Evolutionary conservation across 192 early-diverging fungal species (phyloP).

Genomic region (Backusella psychrophila): DNA sequence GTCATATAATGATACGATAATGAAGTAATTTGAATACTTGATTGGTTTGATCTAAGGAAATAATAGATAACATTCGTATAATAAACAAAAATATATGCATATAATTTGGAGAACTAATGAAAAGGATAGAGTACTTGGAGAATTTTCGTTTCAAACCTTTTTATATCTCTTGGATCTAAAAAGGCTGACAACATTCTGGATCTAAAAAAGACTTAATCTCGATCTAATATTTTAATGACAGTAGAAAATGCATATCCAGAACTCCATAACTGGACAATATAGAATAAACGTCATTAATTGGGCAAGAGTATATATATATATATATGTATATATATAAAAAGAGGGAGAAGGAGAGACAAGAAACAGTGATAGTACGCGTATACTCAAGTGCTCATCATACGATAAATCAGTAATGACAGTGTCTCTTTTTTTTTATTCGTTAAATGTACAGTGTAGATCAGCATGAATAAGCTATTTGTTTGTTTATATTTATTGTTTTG

Average conservation of each 20-base stretch:
- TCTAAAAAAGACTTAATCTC: too few relatives aligned
- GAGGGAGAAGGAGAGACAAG: neutral
- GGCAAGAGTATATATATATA: too few relatives aligned
- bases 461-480: slow-evolving; percentile 1
- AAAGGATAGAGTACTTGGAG: neutral
- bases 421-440: neutral
- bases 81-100: neutral
- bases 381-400: neutral
- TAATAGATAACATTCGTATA: neutral
- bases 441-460: neutral
- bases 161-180: neutral
- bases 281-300: neutral
- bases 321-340: too few relatives aligned
- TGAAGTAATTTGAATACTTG: neutral
- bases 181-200: neutral
- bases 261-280: neutral
- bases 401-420: neutral
- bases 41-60: neutral
- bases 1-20: neutral
- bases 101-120: neutral
- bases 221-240: neutral
- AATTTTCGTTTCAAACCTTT: neutral
- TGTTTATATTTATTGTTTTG: slow-evolving; percentile 5
- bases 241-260: neutral
- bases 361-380: neutral